Percentiles rank a stretch among this genome's conserved stretches.
Evolutionary conservation across 345 rosid genomes (phyloP).

Genomic region (Populus simonii): DNA sequence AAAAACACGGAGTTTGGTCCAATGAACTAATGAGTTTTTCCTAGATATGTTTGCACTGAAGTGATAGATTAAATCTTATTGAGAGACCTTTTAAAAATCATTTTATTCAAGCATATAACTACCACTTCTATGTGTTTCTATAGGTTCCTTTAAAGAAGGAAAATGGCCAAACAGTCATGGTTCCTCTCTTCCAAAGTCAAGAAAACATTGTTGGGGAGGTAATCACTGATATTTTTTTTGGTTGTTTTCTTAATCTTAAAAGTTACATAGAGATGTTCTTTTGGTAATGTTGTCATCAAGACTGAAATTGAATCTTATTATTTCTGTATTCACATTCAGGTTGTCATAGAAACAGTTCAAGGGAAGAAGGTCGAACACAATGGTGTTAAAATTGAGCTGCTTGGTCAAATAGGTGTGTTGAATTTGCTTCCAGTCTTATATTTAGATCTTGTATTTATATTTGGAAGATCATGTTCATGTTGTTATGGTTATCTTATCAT

Average conservation of each 20-base stretch:
- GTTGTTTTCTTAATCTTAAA: slow-evolving; percentile 3
- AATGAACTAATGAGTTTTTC: background rate
- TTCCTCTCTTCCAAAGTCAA: slow-evolving; percentile 57
- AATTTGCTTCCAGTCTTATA: background rate
- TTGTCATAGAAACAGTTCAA: slow-evolving; percentile 61
- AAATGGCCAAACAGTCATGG: slow-evolving; percentile 47
- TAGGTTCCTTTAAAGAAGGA: slow-evolving; percentile 56
- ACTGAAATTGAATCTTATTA: background rate
- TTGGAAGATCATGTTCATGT: background rate
- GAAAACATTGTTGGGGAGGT: slow-evolving; percentile 57
- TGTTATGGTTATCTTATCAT: no score
- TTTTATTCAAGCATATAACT: background rate
- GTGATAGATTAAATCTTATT: background rate
- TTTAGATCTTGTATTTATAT: background rate
- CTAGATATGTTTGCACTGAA: background rate
- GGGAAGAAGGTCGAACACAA: slow-evolving; percentile 94
- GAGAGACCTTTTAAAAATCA: background rate
- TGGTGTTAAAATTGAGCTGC: slow-evolving; percentile 90
- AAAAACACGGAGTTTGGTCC: background rate
- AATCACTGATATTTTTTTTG: background rate
- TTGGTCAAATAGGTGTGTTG: slow-evolving; percentile 74
- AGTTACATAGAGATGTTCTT: background rate
- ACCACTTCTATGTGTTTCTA: background rate
- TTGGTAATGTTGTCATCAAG: background rate
- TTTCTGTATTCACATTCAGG: slow-evolving; percentile 13